Conservation (phyloP, 1,139 yeast genomes). For the Blastobotrys indianensis region DNA sequence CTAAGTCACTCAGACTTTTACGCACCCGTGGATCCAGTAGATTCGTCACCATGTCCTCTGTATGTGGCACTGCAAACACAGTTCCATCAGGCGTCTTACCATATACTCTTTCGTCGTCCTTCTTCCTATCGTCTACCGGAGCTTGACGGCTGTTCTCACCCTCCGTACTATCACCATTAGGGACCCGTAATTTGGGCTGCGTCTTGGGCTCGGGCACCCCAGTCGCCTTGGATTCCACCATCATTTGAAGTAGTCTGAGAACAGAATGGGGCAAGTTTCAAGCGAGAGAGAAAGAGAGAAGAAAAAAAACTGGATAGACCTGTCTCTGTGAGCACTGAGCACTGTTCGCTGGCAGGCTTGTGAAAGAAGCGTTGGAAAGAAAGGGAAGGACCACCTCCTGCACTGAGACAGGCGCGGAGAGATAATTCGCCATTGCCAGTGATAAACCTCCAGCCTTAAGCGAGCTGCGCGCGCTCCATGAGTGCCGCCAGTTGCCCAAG, state of each 20-base stretch:
- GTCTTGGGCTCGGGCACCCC: not conserved
- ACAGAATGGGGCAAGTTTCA: too few species aligned
- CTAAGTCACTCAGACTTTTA: slow-evolving; percentile 60
- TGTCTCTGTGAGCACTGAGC: not conserved
- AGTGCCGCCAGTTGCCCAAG: too few species aligned
- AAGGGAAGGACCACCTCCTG: not conserved
- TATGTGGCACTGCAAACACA: slow-evolving; percentile 62
- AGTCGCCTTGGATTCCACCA: not conserved
- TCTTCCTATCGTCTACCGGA: not conserved
- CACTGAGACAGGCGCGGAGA: not conserved
- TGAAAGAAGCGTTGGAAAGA: too few species aligned
- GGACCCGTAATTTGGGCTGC: not conserved
- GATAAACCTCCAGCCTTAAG: too few species aligned
- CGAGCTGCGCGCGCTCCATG: too few species aligned
- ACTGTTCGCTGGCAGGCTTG: too few species aligned
- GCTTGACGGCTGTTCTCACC: not conserved
- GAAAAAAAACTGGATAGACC: not conserved
- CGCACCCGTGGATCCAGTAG: slow-evolving; percentile 69
- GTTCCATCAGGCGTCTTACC: slow-evolving; percentile 30
- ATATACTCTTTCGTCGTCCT: not conserved
- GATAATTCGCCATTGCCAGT: too few species aligned
- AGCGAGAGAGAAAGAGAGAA: not conserved
- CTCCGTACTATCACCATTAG: not conserved
- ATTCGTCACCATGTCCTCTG: slow-evolving; percentile 83
- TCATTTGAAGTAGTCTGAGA: too few species aligned